Conservation (phyloP, 768 basidiomycete genomes). For the Coprinellus aureogranulatus region DNA sequence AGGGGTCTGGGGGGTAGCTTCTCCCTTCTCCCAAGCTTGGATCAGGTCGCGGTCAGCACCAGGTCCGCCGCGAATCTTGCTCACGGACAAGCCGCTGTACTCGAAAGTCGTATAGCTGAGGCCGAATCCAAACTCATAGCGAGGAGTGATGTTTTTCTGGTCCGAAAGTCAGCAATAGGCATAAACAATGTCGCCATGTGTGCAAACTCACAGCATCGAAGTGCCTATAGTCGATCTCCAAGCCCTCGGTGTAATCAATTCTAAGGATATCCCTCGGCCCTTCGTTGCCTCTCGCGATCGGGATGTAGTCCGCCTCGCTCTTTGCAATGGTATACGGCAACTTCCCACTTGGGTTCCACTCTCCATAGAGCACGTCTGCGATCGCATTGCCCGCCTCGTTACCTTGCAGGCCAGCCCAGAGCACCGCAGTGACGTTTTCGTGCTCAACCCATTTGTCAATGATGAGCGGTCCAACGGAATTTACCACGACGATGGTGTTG, state of each 20-base stretch:
- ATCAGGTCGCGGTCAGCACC: constrained; percentile 38
- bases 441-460: constrained; percentile 69
- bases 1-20: constrained; percentile 49
- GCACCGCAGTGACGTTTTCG: constrained; percentile 66
- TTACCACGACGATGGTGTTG: constrained; percentile 70
- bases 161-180: constrained; percentile 9
- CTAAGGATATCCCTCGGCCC: constrained; percentile 34
- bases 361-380: constrained; percentile 68
- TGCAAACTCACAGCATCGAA: constrained; percentile 58
- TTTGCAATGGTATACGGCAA: constrained; percentile 78
- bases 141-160: constrained; percentile 69
- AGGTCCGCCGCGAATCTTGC: constrained; percentile 36
- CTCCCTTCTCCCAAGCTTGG: constrained; percentile 56
- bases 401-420: constrained; percentile 70
- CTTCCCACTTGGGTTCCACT: constrained; percentile 64
- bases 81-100: constrained; percentile 59
- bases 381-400: constrained; percentile 69
- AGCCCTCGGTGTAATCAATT: constrained; percentile 24
- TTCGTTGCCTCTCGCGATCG: constrained; percentile 34
- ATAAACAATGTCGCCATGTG: not conserved
- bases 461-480: constrained; percentile 61
- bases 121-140: constrained; percentile 89
- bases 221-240: constrained; percentile 71
- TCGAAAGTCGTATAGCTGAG: constrained; percentile 81
- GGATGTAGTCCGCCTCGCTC: constrained; percentile 55